These are phyloP conservation scores for Rhizopus microsporus DNA, from an alignment of 371 early-diverging fungal species.

Conservation along the genomic window DNA sequence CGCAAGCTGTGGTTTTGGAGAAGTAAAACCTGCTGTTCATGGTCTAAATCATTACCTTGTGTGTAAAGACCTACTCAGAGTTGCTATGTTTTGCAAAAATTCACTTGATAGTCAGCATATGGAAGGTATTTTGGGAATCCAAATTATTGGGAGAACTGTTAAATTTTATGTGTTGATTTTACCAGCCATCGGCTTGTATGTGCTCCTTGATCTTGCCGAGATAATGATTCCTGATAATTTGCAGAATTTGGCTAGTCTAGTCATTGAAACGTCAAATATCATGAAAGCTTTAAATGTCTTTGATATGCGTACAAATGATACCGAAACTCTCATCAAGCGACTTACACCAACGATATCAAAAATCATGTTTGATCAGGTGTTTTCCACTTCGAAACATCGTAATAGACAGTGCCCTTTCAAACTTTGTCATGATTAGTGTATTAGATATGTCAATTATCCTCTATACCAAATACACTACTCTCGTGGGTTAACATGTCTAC, in stretches of 20 bases:
- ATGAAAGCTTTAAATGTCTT: background rate
- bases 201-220: slow-evolving; percentile 4
- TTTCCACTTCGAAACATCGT: too few species aligned
- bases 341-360: too few species aligned
- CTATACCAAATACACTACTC: too few species aligned
- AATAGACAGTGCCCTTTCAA: too few species aligned
- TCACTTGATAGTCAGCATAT: background rate
- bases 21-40: too few species aligned
- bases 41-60: too few species aligned
- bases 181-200: slow-evolving; percentile 8
- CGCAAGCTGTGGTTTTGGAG: too few species aligned
- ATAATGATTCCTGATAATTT: slow-evolving; percentile 3
- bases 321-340: background rate
- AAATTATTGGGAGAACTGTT: slow-evolving; percentile 5
- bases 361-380: too few species aligned
- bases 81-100: background rate
- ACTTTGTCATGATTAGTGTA: too few species aligned
- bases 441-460: too few species aligned
- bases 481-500: too few species aligned
- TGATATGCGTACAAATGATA: background rate
- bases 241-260: background rate
- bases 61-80: too few species aligned
- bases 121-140: slow-evolving; percentile 4
- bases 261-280: background rate
- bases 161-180: slow-evolving; percentile 15